Evolutionary conservation across 805 yeast genomes (phyloP).

Genomic region (Candida silvicultrix): DNA sequence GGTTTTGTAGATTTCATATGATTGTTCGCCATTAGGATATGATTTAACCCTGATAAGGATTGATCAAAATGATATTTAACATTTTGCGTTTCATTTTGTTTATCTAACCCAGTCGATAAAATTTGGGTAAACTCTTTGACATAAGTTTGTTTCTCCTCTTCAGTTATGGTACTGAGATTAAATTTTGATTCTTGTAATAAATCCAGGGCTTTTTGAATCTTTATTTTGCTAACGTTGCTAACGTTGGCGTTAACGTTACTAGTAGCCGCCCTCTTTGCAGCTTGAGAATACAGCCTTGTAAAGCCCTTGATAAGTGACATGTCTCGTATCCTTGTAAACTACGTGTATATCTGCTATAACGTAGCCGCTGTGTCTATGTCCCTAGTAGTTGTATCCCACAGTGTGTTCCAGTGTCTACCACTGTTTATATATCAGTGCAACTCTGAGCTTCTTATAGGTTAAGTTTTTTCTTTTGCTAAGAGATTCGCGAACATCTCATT

Average conservation of each 20-base stretch:
- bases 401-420: too few species aligned
- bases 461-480: background rate
- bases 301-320: background rate
- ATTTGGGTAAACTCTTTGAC: slow-evolving; percentile 3
- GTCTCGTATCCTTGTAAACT: too few species aligned
- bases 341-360: too few species aligned
- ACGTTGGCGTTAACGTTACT: too few species aligned
- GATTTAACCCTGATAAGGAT: slow-evolving; percentile 13
- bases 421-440: background rate
- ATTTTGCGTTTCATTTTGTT: background rate
- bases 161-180: slow-evolving; percentile 4
- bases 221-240: background rate
- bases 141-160: slow-evolving; percentile 10
- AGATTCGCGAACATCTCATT: background rate
- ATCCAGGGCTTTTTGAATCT: background rate
- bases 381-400: too few species aligned
- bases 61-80: slow-evolving; percentile 8
- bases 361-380: too few species aligned
- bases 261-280: background rate
- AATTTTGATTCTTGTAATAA: slow-evolving; percentile 1
- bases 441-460: background rate
- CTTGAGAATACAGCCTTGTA: background rate
- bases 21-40: background rate
- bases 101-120: background rate
- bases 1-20: too few species aligned